Conservation (phyloP, 2,329 filamentous ascomycete genomes). For the Apiospora saccharicola region DNA sequence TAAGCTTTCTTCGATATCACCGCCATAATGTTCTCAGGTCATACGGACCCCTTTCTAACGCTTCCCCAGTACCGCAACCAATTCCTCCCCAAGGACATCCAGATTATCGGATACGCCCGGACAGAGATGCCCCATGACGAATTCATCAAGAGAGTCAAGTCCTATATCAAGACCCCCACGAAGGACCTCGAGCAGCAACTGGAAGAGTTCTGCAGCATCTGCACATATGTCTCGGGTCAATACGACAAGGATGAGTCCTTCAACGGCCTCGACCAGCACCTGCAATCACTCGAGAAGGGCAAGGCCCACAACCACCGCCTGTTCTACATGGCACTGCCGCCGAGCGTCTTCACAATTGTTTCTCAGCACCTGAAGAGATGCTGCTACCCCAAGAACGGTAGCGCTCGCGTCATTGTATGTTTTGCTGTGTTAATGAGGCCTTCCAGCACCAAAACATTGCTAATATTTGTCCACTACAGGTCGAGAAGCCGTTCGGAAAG, state of each 20-base stretch:
- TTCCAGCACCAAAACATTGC: not conserved
- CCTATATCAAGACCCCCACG: slow-evolving; percentile 98
- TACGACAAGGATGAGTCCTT: slow-evolving; percentile 98
- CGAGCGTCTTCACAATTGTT: slow-evolving; percentile 97
- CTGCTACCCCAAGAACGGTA: slow-evolving; percentile 91
- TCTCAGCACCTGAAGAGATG: slow-evolving; percentile 97
- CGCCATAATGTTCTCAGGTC: not conserved
- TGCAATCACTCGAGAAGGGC: slow-evolving; percentile 84
- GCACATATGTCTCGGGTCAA: slow-evolving; percentile 94
- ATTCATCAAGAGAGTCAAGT: slow-evolving; percentile 92
- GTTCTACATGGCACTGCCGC: slow-evolving; percentile 99
- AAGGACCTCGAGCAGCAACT: slow-evolving; percentile 97
- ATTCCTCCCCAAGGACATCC: slow-evolving; percentile 96
- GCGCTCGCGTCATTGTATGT: slow-evolving; percentile 91
- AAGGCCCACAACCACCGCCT: slow-evolving; percentile 86
- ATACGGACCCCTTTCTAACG: slow-evolving; percentile 31
- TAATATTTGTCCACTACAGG: slow-evolving; percentile 56
- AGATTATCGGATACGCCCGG: slow-evolving; percentile 97
- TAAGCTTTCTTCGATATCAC: slow-evolving; percentile 62
- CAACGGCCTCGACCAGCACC: slow-evolving; percentile 81
- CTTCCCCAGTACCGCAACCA: slow-evolving; percentile 87
- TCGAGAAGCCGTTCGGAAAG: slow-evolving; percentile 99
- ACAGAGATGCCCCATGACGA: slow-evolving; percentile 99
- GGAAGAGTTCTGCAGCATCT: slow-evolving; percentile 85
- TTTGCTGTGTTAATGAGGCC: not conserved